Percentiles rank a stretch among this genome's conserved stretches.
phyloP scores from a whole-genome alignment of 2,329 filamentous ascomycete species.

The Verticillium alfalfae region DNA sequence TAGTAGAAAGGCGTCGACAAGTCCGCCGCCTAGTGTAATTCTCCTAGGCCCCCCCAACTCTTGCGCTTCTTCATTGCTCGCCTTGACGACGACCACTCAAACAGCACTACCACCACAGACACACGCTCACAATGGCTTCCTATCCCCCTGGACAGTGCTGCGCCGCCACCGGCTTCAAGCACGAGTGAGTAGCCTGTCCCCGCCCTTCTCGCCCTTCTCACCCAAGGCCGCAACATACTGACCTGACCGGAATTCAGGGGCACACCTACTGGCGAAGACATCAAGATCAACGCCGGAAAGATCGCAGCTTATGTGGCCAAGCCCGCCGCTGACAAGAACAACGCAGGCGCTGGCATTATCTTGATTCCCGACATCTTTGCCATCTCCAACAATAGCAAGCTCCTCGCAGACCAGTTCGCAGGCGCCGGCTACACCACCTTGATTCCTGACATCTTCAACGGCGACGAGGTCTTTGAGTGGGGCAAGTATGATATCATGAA shows the following conservation, averaged over 20 bases:
- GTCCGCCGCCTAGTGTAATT: too few relatives aligned
- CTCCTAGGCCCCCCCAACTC: too few relatives aligned
- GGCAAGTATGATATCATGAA: slow-evolving; percentile 17
- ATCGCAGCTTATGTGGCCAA: slow-evolving; percentile 46
- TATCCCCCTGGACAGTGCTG: slow-evolving; percentile 48
- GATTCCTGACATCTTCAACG: slow-evolving; percentile 31
- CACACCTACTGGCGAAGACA: slow-evolving; percentile 35
- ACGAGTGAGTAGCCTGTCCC: slow-evolving; percentile 37
- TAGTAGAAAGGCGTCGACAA: too few relatives aligned
- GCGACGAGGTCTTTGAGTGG: slow-evolving; percentile 17
- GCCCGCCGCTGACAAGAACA: slow-evolving; percentile 30
- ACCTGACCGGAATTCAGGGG: slow-evolving; percentile 28
- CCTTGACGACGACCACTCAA: background rate
- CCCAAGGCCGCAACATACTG: too few relatives aligned
- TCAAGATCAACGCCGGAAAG: slow-evolving; percentile 35
- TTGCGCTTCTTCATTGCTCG: background rate
- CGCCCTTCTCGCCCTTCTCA: background rate
- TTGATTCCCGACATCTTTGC: slow-evolving; percentile 44
- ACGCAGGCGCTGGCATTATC: slow-evolving; percentile 37
- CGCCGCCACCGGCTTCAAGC: slow-evolving; percentile 40
- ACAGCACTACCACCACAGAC: background rate
- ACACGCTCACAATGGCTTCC: slow-evolving; percentile 40
- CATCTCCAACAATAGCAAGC: slow-evolving; percentile 40
- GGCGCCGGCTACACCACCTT: slow-evolving; percentile 31
- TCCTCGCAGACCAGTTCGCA: slow-evolving; percentile 33